Evolutionary conservation across 495 filamentous ascomycete species (phyloP), one percentile per base, ranked within the genome.

Genomic region (Podospora bellae-mahoneyi): DNA sequence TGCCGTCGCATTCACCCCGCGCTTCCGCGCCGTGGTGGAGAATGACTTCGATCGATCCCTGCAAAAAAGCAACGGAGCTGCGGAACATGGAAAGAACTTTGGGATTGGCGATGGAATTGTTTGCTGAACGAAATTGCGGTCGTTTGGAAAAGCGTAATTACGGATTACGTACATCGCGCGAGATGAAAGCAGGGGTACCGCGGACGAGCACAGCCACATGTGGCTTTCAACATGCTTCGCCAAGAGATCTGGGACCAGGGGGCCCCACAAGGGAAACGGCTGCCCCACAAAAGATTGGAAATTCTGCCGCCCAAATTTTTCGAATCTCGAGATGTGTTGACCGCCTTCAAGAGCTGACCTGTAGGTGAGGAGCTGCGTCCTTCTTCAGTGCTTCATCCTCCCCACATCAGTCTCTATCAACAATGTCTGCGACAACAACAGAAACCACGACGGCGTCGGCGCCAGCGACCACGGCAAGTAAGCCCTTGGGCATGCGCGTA

Each of bases 401-500:
- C 39, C 39, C 7, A 2, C 39, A 48, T 48, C 39, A 16, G 0
- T 48, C 39, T 48, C 32, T 44, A 62, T 66, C 67, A 62, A 66
- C 44, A 30, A 76, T 76, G 74, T 76, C 74, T 15, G 58, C 61
- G 18, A 63, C 59, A 59, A 28, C 30, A 62, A 59, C 53, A 28
- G 64, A 66, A 59, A 63, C 61, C 30, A 65, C 62, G 34, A 26
- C 68, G 6, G 63, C 57, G 10, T 27, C 58, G 58, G 59, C 59
- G 44, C 64, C 30, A 32, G 62, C 58, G 30, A 13, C 20, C n/a
- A 39, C 73, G 64, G 71, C 70, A 66, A 18, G 71, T 18, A 78
- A 78, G 62, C 70, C 72, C 10, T 78, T 83, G 57, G 88, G 88
- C 59, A 84, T 89, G 81, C 87, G 89, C 64, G 86, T 85, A 73